Evolutionary conservation across 225 moss, liverwort and hornwort genomes (phyloP).

Genomic region (Polytrichum formosum): DNA sequence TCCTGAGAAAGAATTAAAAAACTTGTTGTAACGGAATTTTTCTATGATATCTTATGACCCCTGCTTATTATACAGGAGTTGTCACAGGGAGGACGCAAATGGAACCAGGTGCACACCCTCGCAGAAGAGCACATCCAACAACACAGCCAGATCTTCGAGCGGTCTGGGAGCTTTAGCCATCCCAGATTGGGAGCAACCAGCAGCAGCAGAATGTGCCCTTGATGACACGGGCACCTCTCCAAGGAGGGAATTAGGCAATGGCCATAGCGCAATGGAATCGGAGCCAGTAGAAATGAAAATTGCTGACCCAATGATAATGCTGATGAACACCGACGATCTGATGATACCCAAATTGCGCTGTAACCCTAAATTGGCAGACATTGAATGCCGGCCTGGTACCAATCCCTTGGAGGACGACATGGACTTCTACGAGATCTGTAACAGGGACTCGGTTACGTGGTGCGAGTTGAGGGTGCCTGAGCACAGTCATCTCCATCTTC

Average conservation of each 20-base stretch:
- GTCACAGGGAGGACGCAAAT: conserved; percentile 5
- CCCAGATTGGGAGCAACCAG: neutral
- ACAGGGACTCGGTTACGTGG: too few species aligned
- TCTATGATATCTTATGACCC: too few species aligned
- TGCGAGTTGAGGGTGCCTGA: too few species aligned
- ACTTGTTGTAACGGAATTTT: too few species aligned
- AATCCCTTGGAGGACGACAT: too few species aligned
- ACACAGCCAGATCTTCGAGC: conserved; percentile 21
- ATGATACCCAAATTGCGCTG: neutral
- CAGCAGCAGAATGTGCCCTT: neutral
- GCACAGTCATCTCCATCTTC: too few species aligned
- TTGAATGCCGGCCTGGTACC: too few species aligned
- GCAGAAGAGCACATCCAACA: conserved; percentile 12
- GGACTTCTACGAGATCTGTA: too few species aligned
- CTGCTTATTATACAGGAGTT: neutral
- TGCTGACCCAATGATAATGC: conserved; percentile 2
- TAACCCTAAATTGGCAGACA: too few species aligned
- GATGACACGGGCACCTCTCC: conserved; percentile 19
- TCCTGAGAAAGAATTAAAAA: too few species aligned
- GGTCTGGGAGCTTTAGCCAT: conserved; percentile 35
- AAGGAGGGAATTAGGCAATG: conserved; percentile 13
- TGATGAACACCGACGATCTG: neutral
- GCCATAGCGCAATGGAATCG: neutral
- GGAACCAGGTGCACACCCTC: conserved; percentile 17
- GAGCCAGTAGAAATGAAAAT: neutral